Conservation (phyloP, 2,329 filamentous ascomycete genomes). For the Colletotrichum sp. region DNA sequence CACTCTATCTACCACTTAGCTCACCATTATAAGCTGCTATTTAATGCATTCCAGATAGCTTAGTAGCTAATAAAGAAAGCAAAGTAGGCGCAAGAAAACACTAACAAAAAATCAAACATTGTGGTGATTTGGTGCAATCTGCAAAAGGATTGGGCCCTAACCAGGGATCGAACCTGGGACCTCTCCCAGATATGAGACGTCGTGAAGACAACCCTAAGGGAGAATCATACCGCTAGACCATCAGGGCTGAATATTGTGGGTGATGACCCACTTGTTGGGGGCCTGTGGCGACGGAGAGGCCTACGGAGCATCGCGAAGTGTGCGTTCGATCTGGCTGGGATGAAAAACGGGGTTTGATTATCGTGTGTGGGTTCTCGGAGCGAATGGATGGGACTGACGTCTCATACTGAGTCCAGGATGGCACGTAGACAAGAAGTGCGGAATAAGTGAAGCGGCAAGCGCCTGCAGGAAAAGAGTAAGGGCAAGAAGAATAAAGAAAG, state of each 20-base stretch:
- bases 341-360: not conserved
- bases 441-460: too few species aligned
- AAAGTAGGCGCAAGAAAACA: too few species aligned
- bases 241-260: not conserved
- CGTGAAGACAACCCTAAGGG: not conserved
- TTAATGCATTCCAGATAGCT: not conserved
- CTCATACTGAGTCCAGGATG: too few species aligned
- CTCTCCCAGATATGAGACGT: not conserved
- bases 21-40: not conserved
- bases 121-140: not conserved
- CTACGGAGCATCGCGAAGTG: not conserved
- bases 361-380: not conserved
- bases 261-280: not conserved
- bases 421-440: too few species aligned
- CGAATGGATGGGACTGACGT: not conserved
- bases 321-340: not conserved
- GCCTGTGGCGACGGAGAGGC: fast-evolving
- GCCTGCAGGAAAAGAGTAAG: fast-evolving
- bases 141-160: not conserved
- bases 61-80: too few species aligned
- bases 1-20: too few species aligned
- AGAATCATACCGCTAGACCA: not conserved
- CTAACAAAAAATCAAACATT: too few species aligned
- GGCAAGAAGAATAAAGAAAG: not conserved
- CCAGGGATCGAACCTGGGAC: not conserved